Evolutionary conservation across 2,329 filamentous ascomycete genomes (phyloP).

Genomic region (Drechslerella coelobrocha): DNA sequence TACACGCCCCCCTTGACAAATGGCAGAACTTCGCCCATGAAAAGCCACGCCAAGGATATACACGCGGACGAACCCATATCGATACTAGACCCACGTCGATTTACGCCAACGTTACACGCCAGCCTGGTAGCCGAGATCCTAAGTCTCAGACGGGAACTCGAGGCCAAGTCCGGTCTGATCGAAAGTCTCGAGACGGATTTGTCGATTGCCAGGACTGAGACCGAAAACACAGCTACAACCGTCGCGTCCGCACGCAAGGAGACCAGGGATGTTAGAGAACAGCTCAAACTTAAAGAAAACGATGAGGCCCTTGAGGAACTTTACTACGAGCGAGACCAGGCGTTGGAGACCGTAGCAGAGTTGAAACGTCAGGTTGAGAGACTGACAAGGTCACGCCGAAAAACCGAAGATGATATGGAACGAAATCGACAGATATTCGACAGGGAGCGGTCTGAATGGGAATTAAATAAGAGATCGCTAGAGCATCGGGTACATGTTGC

Average conservation of each 20-base stretch:
- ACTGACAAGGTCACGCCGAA: conserved; percentile 76
- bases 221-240: conserved; percentile 71
- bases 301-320: conserved; percentile 86
- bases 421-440: conserved; percentile 81
- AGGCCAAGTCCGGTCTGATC: conserved; percentile 85
- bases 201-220: conserved; percentile 74
- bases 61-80: conserved; percentile 57
- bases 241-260: conserved; percentile 74
- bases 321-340: conserved; percentile 82
- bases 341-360: conserved; percentile 74
- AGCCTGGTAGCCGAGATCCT: conserved; percentile 95
- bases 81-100: conserved; percentile 84
- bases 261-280: conserved; percentile 78
- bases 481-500: conserved; percentile 90
- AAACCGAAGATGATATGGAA: conserved; percentile 81
- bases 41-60: conserved; percentile 43
- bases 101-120: conserved; percentile 93
- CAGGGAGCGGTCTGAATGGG: conserved; percentile 83
- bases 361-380: conserved; percentile 77
- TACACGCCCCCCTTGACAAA: conserved; percentile 49
- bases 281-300: conserved; percentile 84
- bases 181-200: conserved; percentile 80
- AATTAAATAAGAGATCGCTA: conserved; percentile 78
- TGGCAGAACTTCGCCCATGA: conserved; percentile 47
- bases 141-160: conserved; percentile 82